These are phyloP conservation scores for Coniochaeta hoffmannii DNA, from an alignment of 2,329 filamentous ascomycete genomes.

Conservation along the genomic window DNA sequence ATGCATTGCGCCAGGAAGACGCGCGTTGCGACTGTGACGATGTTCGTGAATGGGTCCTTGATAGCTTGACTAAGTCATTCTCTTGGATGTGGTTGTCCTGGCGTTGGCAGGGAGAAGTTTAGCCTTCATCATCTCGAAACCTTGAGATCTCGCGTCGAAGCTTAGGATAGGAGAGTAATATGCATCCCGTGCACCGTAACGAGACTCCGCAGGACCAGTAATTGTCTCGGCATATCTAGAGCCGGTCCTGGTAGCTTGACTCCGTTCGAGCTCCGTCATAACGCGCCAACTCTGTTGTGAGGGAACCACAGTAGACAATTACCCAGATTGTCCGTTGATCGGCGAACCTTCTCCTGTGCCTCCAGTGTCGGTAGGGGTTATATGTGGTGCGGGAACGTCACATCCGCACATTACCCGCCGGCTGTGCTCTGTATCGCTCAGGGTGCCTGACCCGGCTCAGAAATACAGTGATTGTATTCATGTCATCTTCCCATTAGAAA, in stretches of 20 bases:
- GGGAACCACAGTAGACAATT: not conserved
- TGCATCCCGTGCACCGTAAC: not conserved
- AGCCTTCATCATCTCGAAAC: not conserved
- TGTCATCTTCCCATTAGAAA: too few relatives aligned
- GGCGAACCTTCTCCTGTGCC: not conserved
- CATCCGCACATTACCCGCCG: conserved; percentile 5
- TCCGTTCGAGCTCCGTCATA: not conserved
- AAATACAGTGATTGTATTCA: not conserved
- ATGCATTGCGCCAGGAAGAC: not conserved
- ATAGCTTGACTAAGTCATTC: not conserved
- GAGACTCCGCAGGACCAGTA: not conserved
- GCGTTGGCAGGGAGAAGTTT: not conserved
- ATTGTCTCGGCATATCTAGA: not conserved
- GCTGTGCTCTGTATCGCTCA: conserved; percentile 3
- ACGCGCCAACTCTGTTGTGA: not conserved
- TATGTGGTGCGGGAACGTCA: not conserved
- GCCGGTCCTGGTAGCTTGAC: not conserved
- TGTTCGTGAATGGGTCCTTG: not conserved
- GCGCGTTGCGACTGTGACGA: not conserved
- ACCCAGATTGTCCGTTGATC: conserved; percentile 1
- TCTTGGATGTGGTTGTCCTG: not conserved
- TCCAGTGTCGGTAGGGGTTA: not conserved
- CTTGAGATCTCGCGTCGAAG: not conserved
- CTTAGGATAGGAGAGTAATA: not conserved
- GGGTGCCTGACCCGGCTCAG: not conserved